phyloP scores from a whole-genome alignment of 1,139 yeast species.

The Pichia sp. region DNA sequence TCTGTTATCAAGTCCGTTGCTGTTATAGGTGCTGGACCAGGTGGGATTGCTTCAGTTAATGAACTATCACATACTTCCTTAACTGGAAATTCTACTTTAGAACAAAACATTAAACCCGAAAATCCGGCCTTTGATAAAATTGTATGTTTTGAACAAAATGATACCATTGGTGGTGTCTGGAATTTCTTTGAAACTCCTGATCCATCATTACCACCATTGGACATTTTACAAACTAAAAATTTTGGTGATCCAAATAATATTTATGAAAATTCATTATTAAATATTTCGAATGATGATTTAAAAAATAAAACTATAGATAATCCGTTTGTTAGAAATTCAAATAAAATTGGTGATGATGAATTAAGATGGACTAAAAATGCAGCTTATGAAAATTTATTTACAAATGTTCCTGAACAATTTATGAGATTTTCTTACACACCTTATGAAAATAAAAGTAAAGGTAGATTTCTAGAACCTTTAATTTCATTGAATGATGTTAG shows the following conservation, averaged over 20 bases:
- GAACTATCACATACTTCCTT: conserved; percentile 24
- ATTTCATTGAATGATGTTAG: conserved; percentile 31
- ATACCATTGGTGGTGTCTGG: conserved; percentile 44
- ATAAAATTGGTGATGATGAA: conserved; percentile 9
- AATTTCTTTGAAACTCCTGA: conserved; percentile 15
- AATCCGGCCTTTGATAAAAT: conserved; percentile 32
- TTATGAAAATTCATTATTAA: conserved; percentile 9
- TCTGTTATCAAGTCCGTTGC: conserved; percentile 31
- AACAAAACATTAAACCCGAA: conserved; percentile 20
- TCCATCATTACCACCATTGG: conserved; percentile 27
- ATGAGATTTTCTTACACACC: conserved; percentile 36
- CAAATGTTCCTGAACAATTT: conserved; percentile 43
- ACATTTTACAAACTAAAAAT: conserved; percentile 2
- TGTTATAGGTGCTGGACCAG: conserved; percentile 49
- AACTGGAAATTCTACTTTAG: conserved; percentile 12
- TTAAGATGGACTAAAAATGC: conserved; percentile 21
- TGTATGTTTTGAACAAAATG: conserved; percentile 38
- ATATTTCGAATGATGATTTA: not conserved
- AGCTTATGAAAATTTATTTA: conserved; percentile 39
- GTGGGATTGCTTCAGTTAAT: conserved; percentile 42
- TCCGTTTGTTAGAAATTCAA: conserved; percentile 10
- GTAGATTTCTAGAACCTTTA: conserved; percentile 25
- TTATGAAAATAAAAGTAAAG: conserved; percentile 5
- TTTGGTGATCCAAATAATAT: conserved; percentile 13
- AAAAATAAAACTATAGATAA: conserved; percentile 5